phyloP scores from a whole-genome alignment of 225 moss, liverwort and hornwort genomes.

The Rhytidiadelphus loreus region DNA sequence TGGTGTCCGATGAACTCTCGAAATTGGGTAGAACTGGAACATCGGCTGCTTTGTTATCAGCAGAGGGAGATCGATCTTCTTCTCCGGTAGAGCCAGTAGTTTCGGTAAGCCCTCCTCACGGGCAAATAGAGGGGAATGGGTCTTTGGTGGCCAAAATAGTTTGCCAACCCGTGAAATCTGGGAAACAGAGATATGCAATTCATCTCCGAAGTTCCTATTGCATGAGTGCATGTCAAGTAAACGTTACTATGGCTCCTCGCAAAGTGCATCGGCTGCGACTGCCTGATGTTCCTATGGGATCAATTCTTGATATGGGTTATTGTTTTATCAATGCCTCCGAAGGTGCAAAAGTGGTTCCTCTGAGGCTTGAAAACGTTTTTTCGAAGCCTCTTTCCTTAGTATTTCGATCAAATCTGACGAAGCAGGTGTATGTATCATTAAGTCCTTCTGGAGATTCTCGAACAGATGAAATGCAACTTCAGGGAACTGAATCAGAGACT shows the following conservation, averaged over 20 bases:
- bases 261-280: constrained; percentile 60
- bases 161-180: constrained; percentile 69
- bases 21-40: constrained; percentile 8
- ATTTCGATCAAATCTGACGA: constrained; percentile 82
- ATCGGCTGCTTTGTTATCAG: constrained; percentile 1
- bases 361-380: constrained; percentile 62
- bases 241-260: constrained; percentile 49
- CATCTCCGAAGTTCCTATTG: constrained; percentile 53
- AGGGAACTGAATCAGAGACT: constrained; percentile 33
- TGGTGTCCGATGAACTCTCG: constrained; percentile 13
- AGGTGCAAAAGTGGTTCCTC: constrained; percentile 62
- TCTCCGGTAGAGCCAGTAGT: constrained; percentile 38
- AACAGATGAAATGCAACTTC: constrained; percentile 60
- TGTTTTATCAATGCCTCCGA: constrained; percentile 78
- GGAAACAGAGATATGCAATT: constrained; percentile 56
- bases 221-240: constrained; percentile 40
- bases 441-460: constrained; percentile 39
- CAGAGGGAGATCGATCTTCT: constrained; percentile 1
- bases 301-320: constrained; percentile 78
- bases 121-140: constrained; percentile 51
- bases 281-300: constrained; percentile 66
- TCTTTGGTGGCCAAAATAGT: constrained; percentile 32
- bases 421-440: constrained; percentile 69
- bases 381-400: constrained; percentile 37
- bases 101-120: constrained; percentile 44